These are phyloP conservation scores for Apiospora rasikravindrae DNA, from an alignment of 2,329 filamentous ascomycete species.

Conservation along the genomic window DNA sequence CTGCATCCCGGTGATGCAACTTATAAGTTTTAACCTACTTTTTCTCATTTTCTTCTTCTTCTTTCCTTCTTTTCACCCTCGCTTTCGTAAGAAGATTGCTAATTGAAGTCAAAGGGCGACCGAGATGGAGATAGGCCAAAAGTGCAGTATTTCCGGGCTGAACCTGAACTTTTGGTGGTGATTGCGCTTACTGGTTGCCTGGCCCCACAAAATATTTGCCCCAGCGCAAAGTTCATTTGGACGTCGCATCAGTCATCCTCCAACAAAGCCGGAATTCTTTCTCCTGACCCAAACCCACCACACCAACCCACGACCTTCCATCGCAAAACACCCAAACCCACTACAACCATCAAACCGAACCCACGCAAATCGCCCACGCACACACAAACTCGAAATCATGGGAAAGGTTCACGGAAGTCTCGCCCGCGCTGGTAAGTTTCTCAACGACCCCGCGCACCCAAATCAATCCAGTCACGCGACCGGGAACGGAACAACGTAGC, in stretches of 20 bases:
- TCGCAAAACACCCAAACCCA: neutral
- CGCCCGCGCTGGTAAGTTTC: conserved; percentile 17
- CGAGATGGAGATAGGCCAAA: neutral
- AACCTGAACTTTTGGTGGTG: neutral
- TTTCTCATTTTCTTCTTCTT: too few relatives aligned
- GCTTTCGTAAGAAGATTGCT: neutral
- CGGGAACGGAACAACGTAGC: neutral
- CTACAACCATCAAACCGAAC: neutral
- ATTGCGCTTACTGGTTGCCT: neutral
- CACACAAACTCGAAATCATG: conserved; percentile 14
- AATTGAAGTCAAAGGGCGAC: neutral
- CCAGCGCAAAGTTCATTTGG: neutral
- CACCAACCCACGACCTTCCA: neutral
- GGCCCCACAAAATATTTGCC: neutral
- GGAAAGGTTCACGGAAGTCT: conserved; percentile 21
- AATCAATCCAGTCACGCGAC: neutral
- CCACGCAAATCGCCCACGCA: neutral
- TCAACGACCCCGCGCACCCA: neutral
- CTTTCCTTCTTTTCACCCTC: too few relatives aligned
- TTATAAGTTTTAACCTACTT: too few relatives aligned
- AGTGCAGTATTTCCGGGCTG: neutral
- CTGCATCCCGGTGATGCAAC: too few relatives aligned
- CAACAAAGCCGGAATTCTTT: neutral
- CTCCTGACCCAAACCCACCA: conserved; percentile 4
- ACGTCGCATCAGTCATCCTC: conserved; percentile 1